Evolutionary conservation across 345 rosid genomes (phyloP), one percentile per base, ranked within the genome.

Genomic region (Eucalyptus sideroxylon): DNA sequence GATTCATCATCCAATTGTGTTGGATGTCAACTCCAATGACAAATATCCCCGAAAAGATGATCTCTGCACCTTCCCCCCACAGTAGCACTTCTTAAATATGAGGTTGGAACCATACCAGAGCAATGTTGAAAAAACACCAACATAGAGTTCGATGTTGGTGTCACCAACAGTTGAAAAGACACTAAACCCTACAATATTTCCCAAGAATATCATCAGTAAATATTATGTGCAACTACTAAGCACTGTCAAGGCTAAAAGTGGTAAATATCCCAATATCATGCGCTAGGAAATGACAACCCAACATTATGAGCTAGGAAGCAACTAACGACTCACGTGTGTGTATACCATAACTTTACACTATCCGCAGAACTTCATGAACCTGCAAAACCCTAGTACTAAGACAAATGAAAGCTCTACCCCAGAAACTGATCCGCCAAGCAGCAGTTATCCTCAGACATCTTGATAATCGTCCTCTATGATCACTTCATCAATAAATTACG

Each of bases 101-200:
- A 92, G 89, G 83, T 90, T 88, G 91, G 94, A 93, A 89, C 93
- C 96, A 94, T 95, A 94, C 95, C 95, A 93, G 93, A 87, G 92
- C 89, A 90, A 89, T 88, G 96, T 93, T 87, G 95, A 91, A 92
- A 91, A 90, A 90, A 91, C 93, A 93, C 94, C 94, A 95, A 95
- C 96, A 94, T 90, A 89, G 89, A 93, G 89, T 87, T 90, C 92
- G 92, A 92, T 93, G 95, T 93, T 95, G 94, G 95, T 91, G 93
- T 92, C 92, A 94, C 88, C 93, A 93, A 89, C 90, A 86, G 92
- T 92, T 92, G 93, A 92, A 92, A 81, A 94, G 62, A 94, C 88
- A 93, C 95, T 94, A 95, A 86, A 93, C 92, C 95, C 95, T 94
- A 94, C 95, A 94, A 94, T 88, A 93, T 91, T 93, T 92, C 94